Conservation (phyloP, 2,329 filamentous ascomycete genomes). For the Ophiostoma fasciatum region DNA sequence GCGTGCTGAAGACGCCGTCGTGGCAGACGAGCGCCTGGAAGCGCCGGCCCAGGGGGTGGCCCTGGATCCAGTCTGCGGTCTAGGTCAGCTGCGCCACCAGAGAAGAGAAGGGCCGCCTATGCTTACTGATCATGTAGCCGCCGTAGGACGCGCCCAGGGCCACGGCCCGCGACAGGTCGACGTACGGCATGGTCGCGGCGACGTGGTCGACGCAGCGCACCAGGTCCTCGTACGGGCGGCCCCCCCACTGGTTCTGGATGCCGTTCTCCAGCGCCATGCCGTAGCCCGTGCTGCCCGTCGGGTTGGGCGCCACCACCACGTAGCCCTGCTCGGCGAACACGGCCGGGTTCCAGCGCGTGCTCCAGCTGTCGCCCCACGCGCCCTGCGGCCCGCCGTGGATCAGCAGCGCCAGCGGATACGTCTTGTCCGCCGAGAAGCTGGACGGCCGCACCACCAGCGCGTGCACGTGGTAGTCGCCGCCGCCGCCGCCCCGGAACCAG, state of each 20-base stretch:
- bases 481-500: constrained; percentile 50
- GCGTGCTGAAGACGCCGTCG: constrained; percentile 67
- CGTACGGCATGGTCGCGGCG: constrained; percentile 45
- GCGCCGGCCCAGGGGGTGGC: constrained; percentile 63
- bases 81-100: not conserved
- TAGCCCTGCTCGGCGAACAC: constrained; percentile 82
- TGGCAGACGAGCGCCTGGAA: constrained; percentile 85
- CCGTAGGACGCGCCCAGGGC: constrained; percentile 63
- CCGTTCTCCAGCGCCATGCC: constrained; percentile 64
- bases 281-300: constrained; percentile 71
- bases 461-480: constrained; percentile 49
- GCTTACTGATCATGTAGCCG: constrained; percentile 57
- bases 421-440: constrained; percentile 48
- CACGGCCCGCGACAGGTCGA: constrained; percentile 55
- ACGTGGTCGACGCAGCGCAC: constrained; percentile 66
- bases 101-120: not conserved
- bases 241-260: constrained; percentile 72
- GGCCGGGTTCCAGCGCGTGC: constrained; percentile 72
- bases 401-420: constrained; percentile 61
- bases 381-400: constrained; percentile 76
- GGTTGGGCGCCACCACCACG: constrained; percentile 67
- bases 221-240: constrained; percentile 69
- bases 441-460: constrained; percentile 54
- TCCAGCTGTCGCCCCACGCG: constrained; percentile 63
- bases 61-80: constrained; percentile 72